phyloP scores from a whole-genome alignment of 331 rosid species.

The Erythrophleum ivorense region DNA sequence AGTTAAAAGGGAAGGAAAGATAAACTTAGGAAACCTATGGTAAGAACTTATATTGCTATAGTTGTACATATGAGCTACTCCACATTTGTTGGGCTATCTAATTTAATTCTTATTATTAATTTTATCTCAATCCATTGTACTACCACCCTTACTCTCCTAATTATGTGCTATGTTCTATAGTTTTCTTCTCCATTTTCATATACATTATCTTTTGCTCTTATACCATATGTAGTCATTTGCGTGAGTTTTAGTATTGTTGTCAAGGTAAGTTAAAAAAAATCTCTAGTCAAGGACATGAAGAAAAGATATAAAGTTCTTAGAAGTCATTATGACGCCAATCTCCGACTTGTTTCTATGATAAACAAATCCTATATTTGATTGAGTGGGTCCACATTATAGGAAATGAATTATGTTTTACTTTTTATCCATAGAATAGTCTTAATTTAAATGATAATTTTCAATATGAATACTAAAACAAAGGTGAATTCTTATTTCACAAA shows the following conservation, averaged over 20 bases:
- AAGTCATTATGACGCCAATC: conserved; percentile 16
- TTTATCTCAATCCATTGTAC: conserved; percentile 37
- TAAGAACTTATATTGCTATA: conserved; percentile 48
- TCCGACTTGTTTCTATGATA: conserved; percentile 22
- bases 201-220: conserved; percentile 15
- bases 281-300: not conserved
- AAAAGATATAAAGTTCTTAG: conserved; percentile 16
- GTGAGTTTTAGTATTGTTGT: conserved; percentile 34
- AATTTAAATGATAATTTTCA: no score
- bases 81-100: conserved; percentile 42
- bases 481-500: no score
- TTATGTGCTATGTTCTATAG: conserved; percentile 17
- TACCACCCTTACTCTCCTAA: conserved; percentile 9
- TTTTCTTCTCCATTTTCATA: conserved; percentile 31
- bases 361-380: no score
- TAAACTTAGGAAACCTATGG: conserved; percentile 59
- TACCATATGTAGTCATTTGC: conserved; percentile 26
- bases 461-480: no score
- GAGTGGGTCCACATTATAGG: no score
- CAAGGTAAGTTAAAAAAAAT: conserved; percentile 39
- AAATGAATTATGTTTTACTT: no score
- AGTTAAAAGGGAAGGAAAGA: conserved; percentile 67
- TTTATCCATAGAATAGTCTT: no score
- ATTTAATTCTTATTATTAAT: conserved; percentile 38
- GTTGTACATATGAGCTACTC: conserved; percentile 49